Conservation (phyloP, 352 stramenopile species). For the Phytophthora melonis region DNA sequence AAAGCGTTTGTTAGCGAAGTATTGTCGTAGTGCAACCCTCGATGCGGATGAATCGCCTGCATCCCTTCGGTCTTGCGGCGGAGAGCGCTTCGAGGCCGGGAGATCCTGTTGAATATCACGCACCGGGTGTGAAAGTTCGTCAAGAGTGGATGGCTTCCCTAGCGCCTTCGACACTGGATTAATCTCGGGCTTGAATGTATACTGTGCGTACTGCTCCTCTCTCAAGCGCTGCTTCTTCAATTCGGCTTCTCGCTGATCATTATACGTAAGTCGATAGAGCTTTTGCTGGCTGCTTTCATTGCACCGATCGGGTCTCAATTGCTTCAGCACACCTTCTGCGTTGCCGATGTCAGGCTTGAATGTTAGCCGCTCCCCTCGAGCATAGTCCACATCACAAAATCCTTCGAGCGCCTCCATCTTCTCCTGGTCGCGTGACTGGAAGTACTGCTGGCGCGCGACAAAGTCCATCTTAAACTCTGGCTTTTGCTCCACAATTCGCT, state of each 20-base stretch:
- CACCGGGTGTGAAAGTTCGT: constrained; percentile 55
- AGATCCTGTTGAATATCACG: constrained; percentile 28
- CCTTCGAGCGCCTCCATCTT: constrained; percentile 67
- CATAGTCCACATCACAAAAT: constrained; percentile 43
- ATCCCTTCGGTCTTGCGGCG: constrained; percentile 23
- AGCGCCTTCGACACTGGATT: constrained; percentile 81
- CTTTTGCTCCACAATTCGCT: constrained; percentile 58
- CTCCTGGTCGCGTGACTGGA: constrained; percentile 69
- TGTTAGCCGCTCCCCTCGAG: constrained; percentile 46
- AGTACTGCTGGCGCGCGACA: constrained; percentile 74
- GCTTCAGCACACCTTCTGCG: constrained; percentile 67
- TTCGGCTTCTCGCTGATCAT: constrained; percentile 65
- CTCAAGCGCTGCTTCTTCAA: constrained; percentile 68
- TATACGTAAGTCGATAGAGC: constrained; percentile 76
- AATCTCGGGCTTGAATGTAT: constrained; percentile 80
- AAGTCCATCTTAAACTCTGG: constrained; percentile 87
- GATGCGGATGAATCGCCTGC: constrained; percentile 21
- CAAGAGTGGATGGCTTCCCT: constrained; percentile 52
- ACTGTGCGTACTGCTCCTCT: constrained; percentile 66
- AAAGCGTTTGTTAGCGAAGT: constrained; percentile 77
- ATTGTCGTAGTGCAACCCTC: constrained; percentile 48
- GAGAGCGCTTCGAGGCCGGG: constrained; percentile 6
- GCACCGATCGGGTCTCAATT: constrained; percentile 70
- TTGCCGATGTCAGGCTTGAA: constrained; percentile 88
- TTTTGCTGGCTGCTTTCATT: constrained; percentile 63